These are phyloP conservation scores for Amanita rubescens DNA, from an alignment of 768 basidiomycete genomes.

Conservation along the genomic window DNA sequence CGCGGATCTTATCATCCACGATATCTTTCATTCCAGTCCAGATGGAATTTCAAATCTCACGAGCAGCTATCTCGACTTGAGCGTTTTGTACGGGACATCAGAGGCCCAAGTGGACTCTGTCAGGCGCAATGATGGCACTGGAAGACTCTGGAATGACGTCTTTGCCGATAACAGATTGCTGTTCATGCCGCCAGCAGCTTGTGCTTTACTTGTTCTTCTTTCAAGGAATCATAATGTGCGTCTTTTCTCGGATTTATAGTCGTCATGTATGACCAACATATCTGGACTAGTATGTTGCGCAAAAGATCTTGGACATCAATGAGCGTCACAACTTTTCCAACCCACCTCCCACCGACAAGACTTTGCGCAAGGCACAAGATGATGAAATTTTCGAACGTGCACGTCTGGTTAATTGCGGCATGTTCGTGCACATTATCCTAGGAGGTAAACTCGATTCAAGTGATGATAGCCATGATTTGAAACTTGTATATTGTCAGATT, in stretches of 20 bases:
- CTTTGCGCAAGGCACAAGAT: slow-evolving; percentile 41
- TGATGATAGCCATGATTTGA: neutral
- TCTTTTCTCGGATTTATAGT: slow-evolving; percentile 7
- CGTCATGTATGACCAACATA: neutral
- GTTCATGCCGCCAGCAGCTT: slow-evolving; percentile 65
- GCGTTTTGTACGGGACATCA: slow-evolving; percentile 63
- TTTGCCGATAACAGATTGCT: slow-evolving; percentile 62
- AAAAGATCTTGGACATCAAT: slow-evolving; percentile 62
- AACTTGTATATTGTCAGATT: slow-evolving; percentile 33
- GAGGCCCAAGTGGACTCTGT: slow-evolving; percentile 39
- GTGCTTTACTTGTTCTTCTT: slow-evolving; percentile 62
- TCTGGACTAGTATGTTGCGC: slow-evolving; percentile 52
- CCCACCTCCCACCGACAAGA: slow-evolving; percentile 17
- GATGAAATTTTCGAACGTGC: slow-evolving; percentile 73
- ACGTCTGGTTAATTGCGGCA: slow-evolving; percentile 66
- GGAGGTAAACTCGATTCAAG: slow-evolving; percentile 26
- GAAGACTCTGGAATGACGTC: slow-evolving; percentile 57
- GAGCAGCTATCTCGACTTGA: slow-evolving; percentile 72
- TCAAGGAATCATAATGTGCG: slow-evolving; percentile 69
- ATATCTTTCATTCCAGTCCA: slow-evolving; percentile 52
- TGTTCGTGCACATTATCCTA: slow-evolving; percentile 64
- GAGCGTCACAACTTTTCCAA: slow-evolving; percentile 43
- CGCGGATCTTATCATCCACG: slow-evolving; percentile 70
- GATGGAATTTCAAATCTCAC: slow-evolving; percentile 52
- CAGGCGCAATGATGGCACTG: slow-evolving; percentile 57